Conservation (phyloP, 768 basidiomycete species). For the Hebeloma cylindrosporum region DNA sequence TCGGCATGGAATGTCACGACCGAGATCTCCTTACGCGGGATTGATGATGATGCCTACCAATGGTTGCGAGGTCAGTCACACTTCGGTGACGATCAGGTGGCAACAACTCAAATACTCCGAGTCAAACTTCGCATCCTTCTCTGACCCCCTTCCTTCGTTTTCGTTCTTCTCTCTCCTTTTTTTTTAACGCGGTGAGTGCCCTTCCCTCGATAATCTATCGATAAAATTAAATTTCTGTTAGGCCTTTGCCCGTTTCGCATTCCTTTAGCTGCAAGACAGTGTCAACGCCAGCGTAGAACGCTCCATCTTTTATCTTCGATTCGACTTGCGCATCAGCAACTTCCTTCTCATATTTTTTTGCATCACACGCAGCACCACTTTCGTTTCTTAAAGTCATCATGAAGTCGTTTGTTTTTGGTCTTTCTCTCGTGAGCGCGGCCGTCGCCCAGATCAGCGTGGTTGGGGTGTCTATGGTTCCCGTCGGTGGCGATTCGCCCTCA, state of each 20-base stretch:
- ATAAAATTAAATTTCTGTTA: constrained; percentile 45
- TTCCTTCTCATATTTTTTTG: constrained; percentile 35
- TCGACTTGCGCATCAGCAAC: constrained; percentile 32
- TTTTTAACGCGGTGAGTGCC: constrained; percentile 44
- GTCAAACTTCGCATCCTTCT: constrained; percentile 12
- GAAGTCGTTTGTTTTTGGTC: constrained; percentile 60
- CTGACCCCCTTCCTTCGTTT: constrained; percentile 33
- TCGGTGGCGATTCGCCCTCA: too few species aligned
- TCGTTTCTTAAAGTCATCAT: constrained; percentile 47
- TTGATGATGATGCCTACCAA: constrained; percentile 32
- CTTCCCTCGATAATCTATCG: not conserved
- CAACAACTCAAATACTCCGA: constrained; percentile 37
- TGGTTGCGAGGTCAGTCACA: constrained; percentile 35
- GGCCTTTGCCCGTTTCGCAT: constrained; percentile 39
- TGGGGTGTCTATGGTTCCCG: constrained; percentile 43
- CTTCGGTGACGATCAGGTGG: constrained; percentile 27
- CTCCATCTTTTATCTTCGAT: constrained; percentile 40
- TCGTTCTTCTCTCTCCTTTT: constrained; percentile 42
- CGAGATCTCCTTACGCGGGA: constrained; percentile 25
- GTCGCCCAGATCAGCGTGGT: constrained; percentile 53
- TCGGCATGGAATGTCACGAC: constrained; percentile 21
- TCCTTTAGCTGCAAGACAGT: constrained; percentile 67
- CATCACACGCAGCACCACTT: constrained; percentile 40
- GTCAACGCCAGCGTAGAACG: constrained; percentile 69
- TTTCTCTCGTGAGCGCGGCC: constrained; percentile 58